phyloP scores from a whole-genome alignment of 1,139 yeast species.

The Yamadazyma taylorii region DNA sequence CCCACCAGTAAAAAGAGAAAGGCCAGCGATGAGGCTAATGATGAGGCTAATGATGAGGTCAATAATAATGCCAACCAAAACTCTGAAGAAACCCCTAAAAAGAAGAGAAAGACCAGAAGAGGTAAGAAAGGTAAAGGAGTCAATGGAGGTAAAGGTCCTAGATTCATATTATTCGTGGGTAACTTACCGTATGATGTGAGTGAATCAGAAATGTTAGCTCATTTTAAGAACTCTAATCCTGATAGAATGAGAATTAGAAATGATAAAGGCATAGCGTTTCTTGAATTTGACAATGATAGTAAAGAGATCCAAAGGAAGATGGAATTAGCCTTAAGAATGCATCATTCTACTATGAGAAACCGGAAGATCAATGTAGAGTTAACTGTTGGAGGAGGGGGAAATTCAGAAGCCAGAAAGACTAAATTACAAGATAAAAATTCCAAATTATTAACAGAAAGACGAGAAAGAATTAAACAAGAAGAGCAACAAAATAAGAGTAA shows the following conservation, averaged over 20 bases:
- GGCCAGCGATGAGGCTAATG: conserved; percentile 12
- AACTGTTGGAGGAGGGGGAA: conserved; percentile 98
- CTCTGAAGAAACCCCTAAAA: conserved; percentile 38
- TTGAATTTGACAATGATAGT: conserved; percentile 72
- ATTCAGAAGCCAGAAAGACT: conserved; percentile 63
- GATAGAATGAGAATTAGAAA: conserved; percentile 72
- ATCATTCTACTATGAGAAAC: conserved; percentile 65
- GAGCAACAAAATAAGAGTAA: conserved; percentile 27
- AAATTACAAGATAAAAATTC: conserved; percentile 81
- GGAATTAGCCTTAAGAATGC: conserved; percentile 81
- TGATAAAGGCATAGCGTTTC: conserved; percentile 89
- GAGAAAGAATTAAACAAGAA: conserved; percentile 44
- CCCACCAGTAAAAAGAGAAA: conserved; percentile 17
- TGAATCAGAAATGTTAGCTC: conserved; percentile 62
- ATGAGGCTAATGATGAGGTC: conserved; percentile 26
- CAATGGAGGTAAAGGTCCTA: conserved; percentile 54
- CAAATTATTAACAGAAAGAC: conserved; percentile 65
- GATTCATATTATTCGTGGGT: conserved; percentile 89
- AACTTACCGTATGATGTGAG: conserved; percentile 77
- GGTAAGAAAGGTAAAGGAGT: conserved; percentile 68
- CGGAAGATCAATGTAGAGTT: conserved; percentile 91
- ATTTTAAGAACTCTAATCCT: conserved; percentile 74
- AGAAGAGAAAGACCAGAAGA: conserved; percentile 75
- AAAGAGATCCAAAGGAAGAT: conserved; percentile 71
- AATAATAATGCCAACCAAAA: conserved; percentile 10